Evolutionary conservation across 2,329 filamentous ascomycete species (phyloP).

Genomic region (Capronia coronata): DNA sequence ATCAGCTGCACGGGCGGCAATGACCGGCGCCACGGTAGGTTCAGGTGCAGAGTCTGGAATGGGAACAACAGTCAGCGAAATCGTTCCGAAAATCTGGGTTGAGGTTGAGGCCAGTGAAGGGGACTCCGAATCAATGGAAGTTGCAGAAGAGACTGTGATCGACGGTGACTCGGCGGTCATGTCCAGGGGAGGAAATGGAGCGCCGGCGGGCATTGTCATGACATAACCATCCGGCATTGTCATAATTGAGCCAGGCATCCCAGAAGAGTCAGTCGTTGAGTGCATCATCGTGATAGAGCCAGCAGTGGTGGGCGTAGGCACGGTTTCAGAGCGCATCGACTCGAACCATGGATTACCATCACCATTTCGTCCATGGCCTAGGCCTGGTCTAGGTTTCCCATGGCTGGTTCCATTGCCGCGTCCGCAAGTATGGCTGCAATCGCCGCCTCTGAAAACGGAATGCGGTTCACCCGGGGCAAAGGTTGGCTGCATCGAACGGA

Average conservation of each 20-base stretch:
- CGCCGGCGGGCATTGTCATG: slow-evolving; percentile 3
- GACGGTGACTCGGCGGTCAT: background rate
- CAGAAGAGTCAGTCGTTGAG: background rate
- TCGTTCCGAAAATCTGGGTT: background rate
- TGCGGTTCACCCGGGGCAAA: slow-evolving; percentile 3
- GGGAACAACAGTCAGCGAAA: background rate
- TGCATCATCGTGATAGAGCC: background rate
- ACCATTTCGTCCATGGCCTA: background rate
- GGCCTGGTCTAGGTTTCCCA: background rate
- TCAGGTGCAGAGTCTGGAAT: background rate
- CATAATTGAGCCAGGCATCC: slow-evolving; percentile 1
- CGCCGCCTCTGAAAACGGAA: background rate
- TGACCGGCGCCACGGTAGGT: slow-evolving; percentile 1
- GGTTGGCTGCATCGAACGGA: background rate
- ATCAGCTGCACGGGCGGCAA: background rate
- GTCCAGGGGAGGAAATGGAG: background rate
- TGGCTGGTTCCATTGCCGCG: background rate
- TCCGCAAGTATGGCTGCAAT: background rate
- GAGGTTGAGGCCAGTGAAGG: background rate
- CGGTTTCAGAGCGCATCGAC: background rate
- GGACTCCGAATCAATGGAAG: background rate
- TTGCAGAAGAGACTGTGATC: background rate
- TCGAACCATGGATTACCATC: background rate
- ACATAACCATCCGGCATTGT: slow-evolving; percentile 7
- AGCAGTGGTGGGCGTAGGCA: background rate